phyloP scores from a whole-genome alignment of 1,284 basidiomycete species.

The Cutaneotrichosporon dermatis region DNA sequence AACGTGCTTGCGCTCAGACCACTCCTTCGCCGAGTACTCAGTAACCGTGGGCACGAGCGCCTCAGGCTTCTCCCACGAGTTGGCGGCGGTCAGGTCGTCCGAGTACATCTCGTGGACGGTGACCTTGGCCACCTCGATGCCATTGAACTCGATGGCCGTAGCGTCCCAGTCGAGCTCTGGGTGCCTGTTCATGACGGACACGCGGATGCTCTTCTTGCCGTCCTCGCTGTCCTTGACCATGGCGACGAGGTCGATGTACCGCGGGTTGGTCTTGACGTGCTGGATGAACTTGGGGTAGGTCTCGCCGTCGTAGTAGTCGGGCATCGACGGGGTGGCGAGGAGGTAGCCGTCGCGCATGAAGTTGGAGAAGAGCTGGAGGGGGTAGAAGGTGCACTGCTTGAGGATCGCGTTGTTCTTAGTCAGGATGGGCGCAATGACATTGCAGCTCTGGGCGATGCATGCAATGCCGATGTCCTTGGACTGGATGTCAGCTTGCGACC shows the following conservation, averaged over 20 bases:
- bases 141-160: conserved; percentile 19
- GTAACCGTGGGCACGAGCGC: conserved; percentile 26
- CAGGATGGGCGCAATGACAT: conserved; percentile 36
- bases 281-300: conserved; percentile 32
- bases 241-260: conserved; percentile 32
- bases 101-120: conserved; percentile 7
- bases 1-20: conserved; percentile 19
- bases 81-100: conserved; percentile 26
- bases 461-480: conserved; percentile 60
- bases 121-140: conserved; percentile 23
- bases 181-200: conserved; percentile 34
- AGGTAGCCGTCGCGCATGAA: conserved; percentile 32
- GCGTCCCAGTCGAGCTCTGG: conserved; percentile 26
- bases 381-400: conserved; percentile 33
- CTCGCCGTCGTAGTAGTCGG: conserved; percentile 26
- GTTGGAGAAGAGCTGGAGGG: conserved; percentile 24
- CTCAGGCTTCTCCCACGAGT: conserved; percentile 15
- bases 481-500: conserved; percentile 35
- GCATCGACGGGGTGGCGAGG: conserved; percentile 14
- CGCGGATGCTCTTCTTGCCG: conserved; percentile 14
- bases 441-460: conserved; percentile 58
- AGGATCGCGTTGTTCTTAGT: conserved; percentile 24
- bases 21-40: conserved; percentile 20
- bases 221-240: conserved; percentile 16
- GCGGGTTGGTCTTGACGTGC: conserved; percentile 21